phyloP scores from a whole-genome alignment of 257 asterid genomes.

The Nicotiana sylvestris region DNA sequence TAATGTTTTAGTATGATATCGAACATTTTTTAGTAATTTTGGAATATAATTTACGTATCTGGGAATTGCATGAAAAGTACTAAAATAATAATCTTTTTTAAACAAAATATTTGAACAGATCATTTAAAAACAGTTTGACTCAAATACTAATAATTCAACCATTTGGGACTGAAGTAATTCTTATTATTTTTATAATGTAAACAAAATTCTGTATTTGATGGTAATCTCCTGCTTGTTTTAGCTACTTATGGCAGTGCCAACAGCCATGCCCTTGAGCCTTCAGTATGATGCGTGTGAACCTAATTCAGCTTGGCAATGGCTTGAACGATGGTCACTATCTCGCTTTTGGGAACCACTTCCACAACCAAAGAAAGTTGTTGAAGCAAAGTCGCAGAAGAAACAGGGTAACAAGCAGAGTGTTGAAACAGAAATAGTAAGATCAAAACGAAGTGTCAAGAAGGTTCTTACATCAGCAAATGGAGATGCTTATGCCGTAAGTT shows the following conservation, averaged over 20 bases:
- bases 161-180: background rate
- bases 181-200: slow-evolving; percentile 5
- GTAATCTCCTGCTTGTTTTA: slow-evolving; percentile 21
- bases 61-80: background rate
- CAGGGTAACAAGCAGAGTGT: slow-evolving; percentile 22
- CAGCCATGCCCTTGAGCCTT: slow-evolving; percentile 75
- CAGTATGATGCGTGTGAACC: slow-evolving; percentile 73
- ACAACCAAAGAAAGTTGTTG: slow-evolving; percentile 32
- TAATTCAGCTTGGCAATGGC: slow-evolving; percentile 83
- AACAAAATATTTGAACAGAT: background rate
- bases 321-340: slow-evolving; percentile 80
- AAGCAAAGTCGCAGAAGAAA: slow-evolving; percentile 54
- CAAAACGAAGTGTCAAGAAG: slow-evolving; percentile 69
- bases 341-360: slow-evolving; percentile 68
- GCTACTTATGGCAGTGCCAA: slow-evolving; percentile 74
- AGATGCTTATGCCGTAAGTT: slow-evolving; percentile 38
- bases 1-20: background rate
- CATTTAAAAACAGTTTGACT: background rate
- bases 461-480: slow-evolving; percentile 39
- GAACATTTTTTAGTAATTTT: background rate
- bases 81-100: background rate
- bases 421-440: slow-evolving; percentile 54
- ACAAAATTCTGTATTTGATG: background rate
- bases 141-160: background rate
- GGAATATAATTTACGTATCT: background rate